Evolutionary conservation across 345 rosid genomes (phyloP).

Genomic region (Ailanthus altissimus): DNA sequence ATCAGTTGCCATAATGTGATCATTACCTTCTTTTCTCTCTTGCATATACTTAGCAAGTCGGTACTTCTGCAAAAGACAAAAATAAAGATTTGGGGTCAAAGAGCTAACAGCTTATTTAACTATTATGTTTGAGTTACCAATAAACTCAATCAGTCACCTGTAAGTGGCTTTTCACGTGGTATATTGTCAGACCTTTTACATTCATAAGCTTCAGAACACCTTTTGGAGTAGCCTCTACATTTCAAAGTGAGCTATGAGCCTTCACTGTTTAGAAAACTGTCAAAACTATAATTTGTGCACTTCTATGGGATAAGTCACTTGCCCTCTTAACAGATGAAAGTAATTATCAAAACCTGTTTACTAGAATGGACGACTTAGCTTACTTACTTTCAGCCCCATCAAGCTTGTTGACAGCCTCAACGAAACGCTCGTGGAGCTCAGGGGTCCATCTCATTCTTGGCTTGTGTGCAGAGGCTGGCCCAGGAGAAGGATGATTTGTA

Average conservation of each 20-base stretch:
- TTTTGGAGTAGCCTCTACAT: constrained; percentile 92
- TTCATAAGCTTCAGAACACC: constrained; percentile 90
- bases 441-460: constrained; percentile 97
- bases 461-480: constrained; percentile 51
- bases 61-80: constrained; percentile 66
- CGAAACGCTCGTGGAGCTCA: constrained; percentile 74
- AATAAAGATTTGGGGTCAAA: background rate
- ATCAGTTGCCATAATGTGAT: background rate
- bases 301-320: background rate
- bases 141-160: constrained; percentile 54
- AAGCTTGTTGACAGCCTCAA: constrained; percentile 71
- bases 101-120: constrained; percentile 3
- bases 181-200: constrained; percentile 83
- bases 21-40: constrained; percentile 85
- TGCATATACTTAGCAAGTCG: constrained; percentile 91
- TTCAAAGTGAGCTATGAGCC: constrained; percentile 25
- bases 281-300: background rate
- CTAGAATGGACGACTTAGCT: constrained; percentile 1
- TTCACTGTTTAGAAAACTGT: background rate
- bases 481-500: constrained; percentile 50
- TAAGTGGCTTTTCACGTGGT: constrained; percentile 94
- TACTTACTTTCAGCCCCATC: constrained; percentile 93
- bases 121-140: constrained; percentile 16
- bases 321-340: background rate
- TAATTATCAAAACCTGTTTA: background rate